Conservation (phyloP, 345 rosid species). For the Diplotaxis tenuifolia region DNA sequence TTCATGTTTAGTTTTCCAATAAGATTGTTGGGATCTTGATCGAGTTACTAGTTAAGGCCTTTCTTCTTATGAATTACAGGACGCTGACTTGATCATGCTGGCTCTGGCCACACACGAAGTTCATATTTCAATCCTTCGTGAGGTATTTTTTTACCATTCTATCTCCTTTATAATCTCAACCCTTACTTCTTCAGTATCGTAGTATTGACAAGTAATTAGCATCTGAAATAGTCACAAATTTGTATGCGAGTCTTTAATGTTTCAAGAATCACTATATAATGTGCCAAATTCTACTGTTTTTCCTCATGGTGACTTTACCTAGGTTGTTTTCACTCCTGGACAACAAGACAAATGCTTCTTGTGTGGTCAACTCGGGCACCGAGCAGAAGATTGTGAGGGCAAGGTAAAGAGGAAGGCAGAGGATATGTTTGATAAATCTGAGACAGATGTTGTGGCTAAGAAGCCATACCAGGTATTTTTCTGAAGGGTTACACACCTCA, state of each 20-base stretch:
- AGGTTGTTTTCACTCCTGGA: conserved; percentile 80
- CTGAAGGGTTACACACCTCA: background rate
- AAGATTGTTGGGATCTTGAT: conserved; percentile 10
- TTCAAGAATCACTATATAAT: background rate
- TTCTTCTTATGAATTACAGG: conserved; percentile 44
- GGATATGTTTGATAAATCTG: conserved; percentile 69
- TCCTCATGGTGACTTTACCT: conserved; percentile 11
- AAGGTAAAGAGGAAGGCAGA: conserved; percentile 74
- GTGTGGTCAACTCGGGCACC: conserved; percentile 88
- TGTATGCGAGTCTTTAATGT: background rate
- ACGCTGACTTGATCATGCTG: conserved; percentile 97
- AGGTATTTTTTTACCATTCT: conserved; percentile 53
- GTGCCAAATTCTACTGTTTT: conserved; percentile 9
- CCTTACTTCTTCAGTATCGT: background rate
- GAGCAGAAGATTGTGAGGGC: conserved; percentile 83
- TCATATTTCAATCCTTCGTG: conserved; percentile 93
- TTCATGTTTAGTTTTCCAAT: conserved; percentile 11
- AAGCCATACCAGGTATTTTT: conserved; percentile 84
- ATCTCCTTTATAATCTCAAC: background rate
- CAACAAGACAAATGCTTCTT: conserved; percentile 82
- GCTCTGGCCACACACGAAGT: conserved; percentile 93
- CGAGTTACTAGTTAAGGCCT: background rate
- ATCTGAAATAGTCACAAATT: conserved; percentile 5
- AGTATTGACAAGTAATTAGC: background rate
- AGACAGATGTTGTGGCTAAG: conserved; percentile 42